phyloP scores from a whole-genome alignment of 192 early-diverging fungal genomes.

The Phycomyces blakesleeanus region DNA sequence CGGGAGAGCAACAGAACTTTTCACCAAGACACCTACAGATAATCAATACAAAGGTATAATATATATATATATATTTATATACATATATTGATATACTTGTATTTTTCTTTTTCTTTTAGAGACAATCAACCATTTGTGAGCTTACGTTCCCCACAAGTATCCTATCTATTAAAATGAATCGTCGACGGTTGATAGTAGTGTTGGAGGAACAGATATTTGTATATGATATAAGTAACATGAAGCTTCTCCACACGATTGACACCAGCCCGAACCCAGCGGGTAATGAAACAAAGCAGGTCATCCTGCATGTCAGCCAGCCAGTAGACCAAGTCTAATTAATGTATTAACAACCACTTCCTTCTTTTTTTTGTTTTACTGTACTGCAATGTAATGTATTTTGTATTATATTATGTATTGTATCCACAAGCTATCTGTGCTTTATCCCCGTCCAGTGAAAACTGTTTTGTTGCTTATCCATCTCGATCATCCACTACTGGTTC shows the following conservation, averaged over 20 bases:
- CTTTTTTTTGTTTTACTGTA: too few relatives aligned
- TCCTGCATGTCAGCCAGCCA: neutral
- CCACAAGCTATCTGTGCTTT: slow-evolving; percentile 82
- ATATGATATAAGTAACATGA: slow-evolving; percentile 99
- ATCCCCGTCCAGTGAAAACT: slow-evolving; percentile 91
- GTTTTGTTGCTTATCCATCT: slow-evolving; percentile 92
- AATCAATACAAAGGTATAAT: slow-evolving; percentile 88
- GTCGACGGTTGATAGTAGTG: slow-evolving; percentile 87
- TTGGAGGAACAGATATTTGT: slow-evolving; percentile 96
- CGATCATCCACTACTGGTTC: slow-evolving; percentile 48
- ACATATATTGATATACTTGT: neutral
- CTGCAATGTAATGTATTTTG: too few relatives aligned
- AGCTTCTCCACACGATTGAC: slow-evolving; percentile 92
- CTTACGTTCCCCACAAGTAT: slow-evolving; percentile 91
- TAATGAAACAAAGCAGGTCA: slow-evolving; percentile 24
- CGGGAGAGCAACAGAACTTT: slow-evolving; percentile 83
- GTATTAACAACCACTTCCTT: slow-evolving; percentile 17
- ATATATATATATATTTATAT: too few relatives aligned
- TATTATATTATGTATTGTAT: slow-evolving; percentile 5
- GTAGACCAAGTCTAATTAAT: neutral
- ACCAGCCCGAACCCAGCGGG: slow-evolving; percentile 89
- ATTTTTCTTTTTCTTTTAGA: slow-evolving; percentile 36
- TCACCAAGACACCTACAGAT: slow-evolving; percentile 90
- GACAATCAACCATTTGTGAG: slow-evolving; percentile 97
- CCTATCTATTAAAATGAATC: slow-evolving; percentile 92